phyloP scores from a whole-genome alignment of 805 yeast species.

The Suhomyces prunicola region DNA sequence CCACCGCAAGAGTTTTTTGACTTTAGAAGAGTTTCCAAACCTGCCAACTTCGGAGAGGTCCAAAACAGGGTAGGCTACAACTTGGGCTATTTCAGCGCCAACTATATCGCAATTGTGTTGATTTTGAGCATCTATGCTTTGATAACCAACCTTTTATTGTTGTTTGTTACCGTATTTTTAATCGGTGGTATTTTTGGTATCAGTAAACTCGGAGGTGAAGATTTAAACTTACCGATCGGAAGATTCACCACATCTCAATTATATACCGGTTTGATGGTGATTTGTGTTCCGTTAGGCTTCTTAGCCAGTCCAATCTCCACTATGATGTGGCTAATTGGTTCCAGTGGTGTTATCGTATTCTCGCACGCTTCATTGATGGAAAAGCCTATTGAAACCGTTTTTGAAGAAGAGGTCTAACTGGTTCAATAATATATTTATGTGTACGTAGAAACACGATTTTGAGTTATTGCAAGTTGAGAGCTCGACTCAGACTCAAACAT shows the following conservation, averaged over 20 bases:
- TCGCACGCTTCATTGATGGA: slow-evolving; percentile 90
- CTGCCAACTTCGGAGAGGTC: slow-evolving; percentile 81
- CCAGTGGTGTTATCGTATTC: slow-evolving; percentile 72
- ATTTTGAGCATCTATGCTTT: slow-evolving; percentile 79
- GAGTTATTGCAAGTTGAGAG: background rate
- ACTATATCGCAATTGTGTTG: slow-evolving; percentile 73
- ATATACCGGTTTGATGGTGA: slow-evolving; percentile 75
- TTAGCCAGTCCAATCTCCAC: slow-evolving; percentile 88
- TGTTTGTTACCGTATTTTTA: slow-evolving; percentile 76
- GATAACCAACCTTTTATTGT: slow-evolving; percentile 76
- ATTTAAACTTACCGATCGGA: slow-evolving; percentile 72
- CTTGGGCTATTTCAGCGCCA: slow-evolving; percentile 81
- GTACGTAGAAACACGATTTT: background rate
- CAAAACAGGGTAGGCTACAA: slow-evolving; percentile 88
- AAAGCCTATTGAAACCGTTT: slow-evolving; percentile 92
- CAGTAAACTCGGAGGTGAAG: slow-evolving; percentile 75
- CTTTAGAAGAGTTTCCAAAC: slow-evolving; percentile 83
- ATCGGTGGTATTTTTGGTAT: slow-evolving; percentile 77
- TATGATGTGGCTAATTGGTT: slow-evolving; percentile 87
- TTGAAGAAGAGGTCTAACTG: slow-evolving; percentile 66
- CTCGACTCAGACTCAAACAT: background rate
- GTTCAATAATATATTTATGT: background rate
- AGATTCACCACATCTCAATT: slow-evolving; percentile 73
- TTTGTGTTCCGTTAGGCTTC: slow-evolving; percentile 78
- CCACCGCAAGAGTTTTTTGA: slow-evolving; percentile 95